phyloP scores from a whole-genome alignment of 176 grass and related monocot species.

The Rhynchospora pubera region DNA sequence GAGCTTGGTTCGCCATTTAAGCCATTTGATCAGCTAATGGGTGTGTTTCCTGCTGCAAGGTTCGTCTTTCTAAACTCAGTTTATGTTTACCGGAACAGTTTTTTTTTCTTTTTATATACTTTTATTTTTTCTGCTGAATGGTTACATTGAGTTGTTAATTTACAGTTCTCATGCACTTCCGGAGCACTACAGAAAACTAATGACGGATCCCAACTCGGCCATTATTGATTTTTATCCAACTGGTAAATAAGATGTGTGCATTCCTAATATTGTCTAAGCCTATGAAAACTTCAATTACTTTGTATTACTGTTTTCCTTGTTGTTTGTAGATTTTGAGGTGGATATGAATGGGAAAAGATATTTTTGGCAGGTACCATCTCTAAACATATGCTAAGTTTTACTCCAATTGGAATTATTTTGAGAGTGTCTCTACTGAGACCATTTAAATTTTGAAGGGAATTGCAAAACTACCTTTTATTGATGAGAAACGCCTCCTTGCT shows the following conservation, averaged over 20 bases:
- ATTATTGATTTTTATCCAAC: conserved; percentile 96
- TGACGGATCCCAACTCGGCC: conserved; percentile 68
- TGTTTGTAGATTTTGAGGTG: conserved; percentile 80
- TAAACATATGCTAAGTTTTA: background rate
- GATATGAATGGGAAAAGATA: conserved; percentile 99
- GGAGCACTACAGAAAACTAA: conserved; percentile 61
- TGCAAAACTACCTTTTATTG: conserved; percentile 93
- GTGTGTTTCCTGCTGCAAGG: conserved; percentile 98
- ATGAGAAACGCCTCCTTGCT: conserved; percentile 73
- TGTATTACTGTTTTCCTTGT: conserved; percentile 10
- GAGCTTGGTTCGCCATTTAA: conserved; percentile 80
- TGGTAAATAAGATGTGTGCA: conserved; percentile 39
- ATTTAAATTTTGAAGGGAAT: conserved; percentile 54
- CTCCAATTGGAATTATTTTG: background rate
- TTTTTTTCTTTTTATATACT: background rate
- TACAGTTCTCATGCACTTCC: conserved; percentile 90
- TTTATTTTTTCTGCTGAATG: background rate
- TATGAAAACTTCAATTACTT: conserved; percentile 1
- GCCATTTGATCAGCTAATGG: conserved; percentile 98
- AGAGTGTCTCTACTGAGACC: conserved; percentile 7
- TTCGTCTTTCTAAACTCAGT: conserved; percentile 18
- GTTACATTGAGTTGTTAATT: conserved; percentile 18
- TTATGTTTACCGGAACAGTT: background rate
- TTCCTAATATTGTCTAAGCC: background rate
- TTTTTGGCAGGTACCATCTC: conserved; percentile 77